Evolutionary conservation across 73 alveolate species (phyloP).

Genomic region (Paramecium caudatum): DNA sequence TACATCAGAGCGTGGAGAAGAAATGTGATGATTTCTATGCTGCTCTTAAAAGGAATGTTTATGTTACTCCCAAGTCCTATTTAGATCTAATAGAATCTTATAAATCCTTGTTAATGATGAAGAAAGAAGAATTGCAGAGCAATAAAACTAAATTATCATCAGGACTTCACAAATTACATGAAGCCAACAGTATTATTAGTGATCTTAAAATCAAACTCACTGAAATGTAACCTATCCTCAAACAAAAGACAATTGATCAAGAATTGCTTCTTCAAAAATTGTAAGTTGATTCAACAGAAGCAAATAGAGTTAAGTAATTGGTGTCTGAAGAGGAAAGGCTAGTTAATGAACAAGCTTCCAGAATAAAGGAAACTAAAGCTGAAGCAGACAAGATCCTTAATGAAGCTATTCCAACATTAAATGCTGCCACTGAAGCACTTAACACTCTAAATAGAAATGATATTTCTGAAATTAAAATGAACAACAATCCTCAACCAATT

Average conservation of each 20-base stretch:
- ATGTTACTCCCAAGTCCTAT: constrained; percentile 95
- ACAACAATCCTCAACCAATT: constrained; percentile 93
- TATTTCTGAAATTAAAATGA: constrained; percentile 89
- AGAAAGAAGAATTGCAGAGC: constrained; percentile 81
- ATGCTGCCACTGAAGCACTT: constrained; percentile 94
- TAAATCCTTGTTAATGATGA: constrained; percentile 86
- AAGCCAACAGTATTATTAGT: constrained; percentile 85
- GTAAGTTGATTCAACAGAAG: constrained; percentile 83
- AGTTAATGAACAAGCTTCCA: constrained; percentile 82
- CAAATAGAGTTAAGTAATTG: constrained; percentile 82
- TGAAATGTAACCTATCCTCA: constrained; percentile 85
- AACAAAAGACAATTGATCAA: constrained; percentile 83
- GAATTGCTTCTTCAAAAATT: constrained; percentile 79
- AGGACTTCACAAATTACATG: constrained; percentile 86
- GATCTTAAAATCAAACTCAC: constrained; percentile 82
- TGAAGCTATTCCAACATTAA: constrained; percentile 90
- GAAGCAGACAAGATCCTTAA: constrained; percentile 91
- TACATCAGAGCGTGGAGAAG: constrained; percentile 82
- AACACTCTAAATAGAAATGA: constrained; percentile 90
- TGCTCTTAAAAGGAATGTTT: constrained; percentile 89
- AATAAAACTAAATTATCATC: constrained; percentile 81
- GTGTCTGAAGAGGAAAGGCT: constrained; percentile 87
- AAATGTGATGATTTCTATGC: constrained; percentile 80
- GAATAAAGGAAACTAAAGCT: constrained; percentile 87
- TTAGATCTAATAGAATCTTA: constrained; percentile 90